Evolutionary conservation across 2,329 filamentous ascomycete species (phyloP).

Genomic region (Colletotrichum scovillei): DNA sequence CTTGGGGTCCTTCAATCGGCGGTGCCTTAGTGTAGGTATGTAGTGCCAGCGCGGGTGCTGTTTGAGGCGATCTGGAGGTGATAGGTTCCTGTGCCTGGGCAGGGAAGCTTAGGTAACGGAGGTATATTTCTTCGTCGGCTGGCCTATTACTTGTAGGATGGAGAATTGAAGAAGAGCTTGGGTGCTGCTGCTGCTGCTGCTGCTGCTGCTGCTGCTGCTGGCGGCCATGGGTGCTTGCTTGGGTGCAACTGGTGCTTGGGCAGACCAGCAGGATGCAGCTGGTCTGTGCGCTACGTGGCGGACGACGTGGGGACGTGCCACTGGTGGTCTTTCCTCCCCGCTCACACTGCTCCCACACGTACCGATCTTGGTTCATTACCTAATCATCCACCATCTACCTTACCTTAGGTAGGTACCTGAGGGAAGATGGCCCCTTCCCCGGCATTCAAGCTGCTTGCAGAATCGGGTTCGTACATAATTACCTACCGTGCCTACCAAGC

Average conservation of each 20-base stretch:
- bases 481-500: no score
- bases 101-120: neutral
- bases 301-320: slow-evolving; percentile 16
- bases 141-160: no score
- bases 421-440: neutral
- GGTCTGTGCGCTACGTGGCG: neutral
- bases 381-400: neutral
- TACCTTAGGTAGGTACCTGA: no score
- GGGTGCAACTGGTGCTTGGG: neutral
- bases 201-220: neutral
- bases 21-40: neutral
- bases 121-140: neutral
- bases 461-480: neutral
- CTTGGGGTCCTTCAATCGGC: neutral
- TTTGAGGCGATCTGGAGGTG: neutral
- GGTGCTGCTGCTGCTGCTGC: neutral
- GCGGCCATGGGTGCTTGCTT: neutral
- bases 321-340: slow-evolving; percentile 8
- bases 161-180: neutral
- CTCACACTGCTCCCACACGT: neutral
- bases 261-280: slow-evolving; percentile 11
- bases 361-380: neutral
- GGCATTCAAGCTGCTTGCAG: slow-evolving; percentile 4
- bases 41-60: neutral
- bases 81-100: neutral